A percentile compares a stretch with the other conserved stretches of the same genome.
Evolutionary conservation across 768 basidiomycete species (phyloP).

Genomic region (Chlorophyllum brunneum): DNA sequence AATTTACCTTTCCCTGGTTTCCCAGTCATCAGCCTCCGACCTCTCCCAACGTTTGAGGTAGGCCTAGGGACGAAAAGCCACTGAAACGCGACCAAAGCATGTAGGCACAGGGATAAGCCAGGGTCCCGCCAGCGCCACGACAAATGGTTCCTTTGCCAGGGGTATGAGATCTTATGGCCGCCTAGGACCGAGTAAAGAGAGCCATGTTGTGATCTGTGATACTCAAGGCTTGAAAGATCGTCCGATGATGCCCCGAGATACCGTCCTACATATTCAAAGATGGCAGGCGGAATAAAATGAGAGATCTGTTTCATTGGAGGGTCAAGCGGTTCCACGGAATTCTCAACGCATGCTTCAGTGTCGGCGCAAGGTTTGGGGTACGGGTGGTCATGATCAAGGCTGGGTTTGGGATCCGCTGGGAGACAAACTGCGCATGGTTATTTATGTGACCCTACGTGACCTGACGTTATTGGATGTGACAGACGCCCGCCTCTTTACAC

Average conservation of each 20-base stretch:
- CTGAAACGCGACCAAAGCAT: not conserved
- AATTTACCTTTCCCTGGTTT: too few relatives aligned
- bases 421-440: too few relatives aligned
- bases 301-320: not conserved
- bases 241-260: conserved; percentile 27
- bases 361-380: too few relatives aligned
- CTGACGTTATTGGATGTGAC: not conserved
- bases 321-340: not conserved
- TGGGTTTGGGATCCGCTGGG: too few relatives aligned
- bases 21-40: too few relatives aligned
- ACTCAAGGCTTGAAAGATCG: not conserved
- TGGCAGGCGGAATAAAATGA: not conserved
- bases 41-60: too few relatives aligned
- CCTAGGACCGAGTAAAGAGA: not conserved
- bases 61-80: too few relatives aligned
- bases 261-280: conserved; percentile 6
- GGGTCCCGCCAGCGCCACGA: not conserved
- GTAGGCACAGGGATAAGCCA: not conserved
- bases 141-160: not conserved
- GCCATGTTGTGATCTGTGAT: not conserved
- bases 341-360: not conserved
- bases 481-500: not conserved
- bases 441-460: not conserved
- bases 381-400: too few relatives aligned
- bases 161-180: not conserved